Conservation (phyloP, 129 eudicot species). For the Flaveria sonorensis region DNA sequence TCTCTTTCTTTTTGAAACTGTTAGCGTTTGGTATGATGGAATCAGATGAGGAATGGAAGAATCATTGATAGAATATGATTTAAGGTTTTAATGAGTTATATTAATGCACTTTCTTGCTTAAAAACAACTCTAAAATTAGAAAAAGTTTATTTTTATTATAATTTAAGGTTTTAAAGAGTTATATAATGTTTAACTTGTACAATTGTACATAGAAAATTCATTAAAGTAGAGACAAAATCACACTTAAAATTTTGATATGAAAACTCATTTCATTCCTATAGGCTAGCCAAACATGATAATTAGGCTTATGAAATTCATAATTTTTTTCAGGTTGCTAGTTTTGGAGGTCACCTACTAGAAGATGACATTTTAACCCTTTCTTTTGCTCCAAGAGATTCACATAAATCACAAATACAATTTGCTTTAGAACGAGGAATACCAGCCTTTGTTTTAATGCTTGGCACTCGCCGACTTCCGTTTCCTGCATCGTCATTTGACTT, state of each 20-base stretch:
- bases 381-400: constrained; percentile 99
- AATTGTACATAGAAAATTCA: too few relatives aligned
- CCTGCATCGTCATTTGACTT: constrained; percentile 90
- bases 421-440: constrained; percentile 98
- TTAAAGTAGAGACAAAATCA: too few relatives aligned
- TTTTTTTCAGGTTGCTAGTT: constrained; percentile 86
- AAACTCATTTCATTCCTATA: too few relatives aligned
- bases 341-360: constrained; percentile 88
- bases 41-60: background rate
- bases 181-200: background rate
- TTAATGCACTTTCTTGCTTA: background rate
- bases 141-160: background rate
- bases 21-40: background rate
- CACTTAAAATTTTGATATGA: too few relatives aligned
- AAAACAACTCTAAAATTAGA: background rate
- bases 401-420: constrained; percentile 95
- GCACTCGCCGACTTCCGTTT: constrained; percentile 95
- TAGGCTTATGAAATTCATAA: background rate
- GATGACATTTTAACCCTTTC: constrained; percentile 82
- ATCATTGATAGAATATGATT: background rate
- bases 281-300: too few relatives aligned
- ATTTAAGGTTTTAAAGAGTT: background rate
- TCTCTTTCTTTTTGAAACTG: background rate
- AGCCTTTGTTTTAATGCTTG: constrained; percentile 95
- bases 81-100: background rate